Evolutionary conservation across 768 basidiomycete genomes (phyloP).

Genomic region (Suillus plorans): DNA sequence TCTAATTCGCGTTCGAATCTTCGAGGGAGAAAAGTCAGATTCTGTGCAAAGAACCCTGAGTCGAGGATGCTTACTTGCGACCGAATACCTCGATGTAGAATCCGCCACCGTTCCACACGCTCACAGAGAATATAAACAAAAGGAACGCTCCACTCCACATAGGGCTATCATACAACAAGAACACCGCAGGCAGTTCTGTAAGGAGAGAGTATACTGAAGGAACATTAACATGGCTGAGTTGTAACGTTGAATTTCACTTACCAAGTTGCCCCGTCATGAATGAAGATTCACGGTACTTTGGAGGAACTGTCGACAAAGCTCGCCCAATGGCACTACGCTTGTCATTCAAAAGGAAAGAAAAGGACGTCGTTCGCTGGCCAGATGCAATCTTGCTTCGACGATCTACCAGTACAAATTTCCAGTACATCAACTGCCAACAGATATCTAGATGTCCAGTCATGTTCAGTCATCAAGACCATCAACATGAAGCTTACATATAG

Average conservation of each 20-base stretch:
- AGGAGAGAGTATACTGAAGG: conserved; percentile 74
- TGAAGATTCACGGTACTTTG: conserved; percentile 59
- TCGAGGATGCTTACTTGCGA: conserved; percentile 68
- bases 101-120: conserved; percentile 94
- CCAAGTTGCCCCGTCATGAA: conserved; percentile 89
- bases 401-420: conserved; percentile 93
- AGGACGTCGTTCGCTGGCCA: conserved; percentile 87
- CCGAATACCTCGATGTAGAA: conserved; percentile 98
- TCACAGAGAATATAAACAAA: conserved; percentile 77
- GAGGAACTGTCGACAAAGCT: conserved; percentile 56
- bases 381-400: conserved; percentile 88
- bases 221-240: conserved; percentile 7
- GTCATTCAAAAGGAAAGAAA: conserved; percentile 85
- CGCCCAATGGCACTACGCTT: conserved; percentile 84
- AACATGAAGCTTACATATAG: conserved; percentile 64
- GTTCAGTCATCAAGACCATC: conserved; percentile 11
- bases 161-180: conserved; percentile 77
- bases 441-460: conserved; percentile 55
- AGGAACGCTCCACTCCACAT: conserved; percentile 79
- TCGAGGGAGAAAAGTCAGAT: conserved; percentile 10
- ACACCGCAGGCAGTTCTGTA: conserved; percentile 85
- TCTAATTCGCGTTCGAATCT: conserved; percentile 95
- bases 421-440: conserved; percentile 91
- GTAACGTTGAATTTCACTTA: conserved; percentile 32
- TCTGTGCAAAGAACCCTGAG: neutral